Conservation (phyloP, 2,329 filamentous ascomycete species). For the Sporothrix sp. region DNA sequence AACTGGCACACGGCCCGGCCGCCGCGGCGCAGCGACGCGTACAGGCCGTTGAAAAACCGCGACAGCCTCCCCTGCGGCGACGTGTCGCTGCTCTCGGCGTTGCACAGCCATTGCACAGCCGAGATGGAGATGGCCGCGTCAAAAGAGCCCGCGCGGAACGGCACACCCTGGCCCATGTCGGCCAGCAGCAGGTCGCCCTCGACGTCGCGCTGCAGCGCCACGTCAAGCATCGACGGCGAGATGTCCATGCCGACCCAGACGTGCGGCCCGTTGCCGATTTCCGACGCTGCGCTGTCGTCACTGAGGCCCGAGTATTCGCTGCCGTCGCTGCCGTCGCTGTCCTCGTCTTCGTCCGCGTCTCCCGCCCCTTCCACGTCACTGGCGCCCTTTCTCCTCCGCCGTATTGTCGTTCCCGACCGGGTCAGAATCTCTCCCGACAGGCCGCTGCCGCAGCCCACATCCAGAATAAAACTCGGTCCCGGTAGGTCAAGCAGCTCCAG, state of each 20-base stretch:
- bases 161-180: constrained; percentile 91
- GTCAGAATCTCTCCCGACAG: constrained; percentile 91
- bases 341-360: neutral
- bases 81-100: constrained; percentile 81
- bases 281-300: constrained; percentile 28
- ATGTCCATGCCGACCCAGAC: constrained; percentile 98
- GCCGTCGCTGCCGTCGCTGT: neutral
- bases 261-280: constrained; percentile 72
- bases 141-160: constrained; percentile 84
- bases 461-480: constrained; percentile 77
- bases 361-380: neutral
- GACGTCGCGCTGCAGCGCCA: constrained; percentile 82
- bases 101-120: constrained; percentile 98
- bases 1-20: constrained; percentile 93
- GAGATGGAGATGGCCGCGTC: constrained; percentile 92
- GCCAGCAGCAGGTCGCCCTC: constrained; percentile 90
- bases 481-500: constrained; percentile 80
- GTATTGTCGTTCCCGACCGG: constrained; percentile 12
- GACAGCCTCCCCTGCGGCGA: constrained; percentile 66
- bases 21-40: constrained; percentile 71
- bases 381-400: neutral
- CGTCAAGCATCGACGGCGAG: constrained; percentile 89
- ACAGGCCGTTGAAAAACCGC: constrained; percentile 88
- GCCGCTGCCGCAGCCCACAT: constrained; percentile 92
- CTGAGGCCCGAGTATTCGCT: constrained; percentile 4